Percentiles rank a stretch among this genome's conserved stretches.
These are phyloP conservation scores for Tricholoma sp. DNA, from an alignment of 768 basidiomycete genomes.

Conservation along the genomic window DNA sequence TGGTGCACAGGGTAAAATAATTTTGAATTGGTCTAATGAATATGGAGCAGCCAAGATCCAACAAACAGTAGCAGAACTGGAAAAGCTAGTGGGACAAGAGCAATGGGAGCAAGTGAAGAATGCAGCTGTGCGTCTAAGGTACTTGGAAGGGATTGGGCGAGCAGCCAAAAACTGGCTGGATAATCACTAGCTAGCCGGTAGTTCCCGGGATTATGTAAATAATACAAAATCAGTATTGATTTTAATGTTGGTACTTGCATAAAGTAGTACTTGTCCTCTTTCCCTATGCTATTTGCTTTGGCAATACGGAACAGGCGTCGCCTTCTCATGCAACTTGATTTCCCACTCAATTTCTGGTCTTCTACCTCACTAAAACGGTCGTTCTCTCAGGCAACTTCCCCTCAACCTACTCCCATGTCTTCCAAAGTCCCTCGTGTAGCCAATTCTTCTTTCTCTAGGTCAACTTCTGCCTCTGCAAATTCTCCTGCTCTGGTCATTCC, in stretches of 20 bases:
- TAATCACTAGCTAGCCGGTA: constrained; percentile 12
- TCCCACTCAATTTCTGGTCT: constrained; percentile 22
- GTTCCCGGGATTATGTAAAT: background rate
- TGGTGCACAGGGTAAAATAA: constrained; percentile 10
- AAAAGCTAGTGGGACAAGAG: constrained; percentile 39
- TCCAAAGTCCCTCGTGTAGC: constrained; percentile 27
- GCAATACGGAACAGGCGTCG: constrained; percentile 43
- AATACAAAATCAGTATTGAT: too few species aligned
- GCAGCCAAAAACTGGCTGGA: constrained; percentile 41
- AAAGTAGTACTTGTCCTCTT: background rate
- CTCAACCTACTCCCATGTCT: constrained; percentile 5
- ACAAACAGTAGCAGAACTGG: constrained; percentile 40
- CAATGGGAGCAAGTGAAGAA: constrained; percentile 56
- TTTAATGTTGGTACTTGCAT: background rate
- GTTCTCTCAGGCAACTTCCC: constrained; percentile 32
- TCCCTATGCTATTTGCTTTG: constrained; percentile 49
- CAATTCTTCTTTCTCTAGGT: constrained; percentile 18
- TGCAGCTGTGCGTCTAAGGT: constrained; percentile 66
- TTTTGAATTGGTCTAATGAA: background rate
- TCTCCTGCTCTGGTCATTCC: constrained; percentile 9
- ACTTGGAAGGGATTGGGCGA: constrained; percentile 59
- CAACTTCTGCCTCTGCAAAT: constrained; percentile 6
- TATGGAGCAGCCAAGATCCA: constrained; percentile 45
- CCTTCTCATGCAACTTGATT: constrained; percentile 58
- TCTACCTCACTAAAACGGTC: constrained; percentile 38